Conservation (phyloP, 371 early-diverging fungal species). For the Lichtheimia ramosa region DNA sequence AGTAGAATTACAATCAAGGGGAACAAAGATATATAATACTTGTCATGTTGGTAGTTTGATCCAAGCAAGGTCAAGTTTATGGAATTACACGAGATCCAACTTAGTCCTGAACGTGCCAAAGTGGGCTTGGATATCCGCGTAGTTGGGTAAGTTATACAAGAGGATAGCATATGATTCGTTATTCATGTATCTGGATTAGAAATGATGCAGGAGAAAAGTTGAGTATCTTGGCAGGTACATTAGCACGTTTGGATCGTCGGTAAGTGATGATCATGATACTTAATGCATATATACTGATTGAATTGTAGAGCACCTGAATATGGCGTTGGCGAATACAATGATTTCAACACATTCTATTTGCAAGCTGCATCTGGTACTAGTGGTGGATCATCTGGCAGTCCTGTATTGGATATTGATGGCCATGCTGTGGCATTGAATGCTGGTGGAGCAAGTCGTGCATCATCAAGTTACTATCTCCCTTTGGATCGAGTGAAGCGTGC, state of each 20-base stretch:
- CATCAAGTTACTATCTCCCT: conserved; percentile 57
- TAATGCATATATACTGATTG: not conserved
- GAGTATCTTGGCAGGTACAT: conserved; percentile 58
- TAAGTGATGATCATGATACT: too few species aligned
- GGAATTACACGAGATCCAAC: conserved; percentile 64
- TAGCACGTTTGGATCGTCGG: conserved; percentile 75
- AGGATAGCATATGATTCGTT: not conserved
- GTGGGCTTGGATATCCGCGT: conserved; percentile 84
- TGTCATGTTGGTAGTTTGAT: conserved; percentile 55
- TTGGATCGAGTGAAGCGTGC: conserved; percentile 67
- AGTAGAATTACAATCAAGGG: too few species aligned
- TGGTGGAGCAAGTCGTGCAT: conserved; percentile 58
- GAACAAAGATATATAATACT: not conserved
- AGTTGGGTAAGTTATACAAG: conserved; percentile 52
- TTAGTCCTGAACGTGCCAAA: conserved; percentile 72
- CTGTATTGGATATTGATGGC: conserved; percentile 65
- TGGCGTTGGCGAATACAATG: conserved; percentile 68
- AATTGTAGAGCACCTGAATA: conserved; percentile 64
- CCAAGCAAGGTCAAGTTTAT: conserved; percentile 74
- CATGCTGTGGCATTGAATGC: conserved; percentile 68
- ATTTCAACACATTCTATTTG: conserved; percentile 71
- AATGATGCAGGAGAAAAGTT: conserved; percentile 25
- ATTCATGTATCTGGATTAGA: conserved; percentile 3
- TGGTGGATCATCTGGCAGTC: conserved; percentile 67
- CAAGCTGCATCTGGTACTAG: conserved; percentile 70